Evolutionary conservation across 306 rosid species (phyloP).

Genomic region (Cucumis sativus): Cucumber_9930_V3 NC_026655.2:29549001-29549500

Average conservation of each 20-base stretch:
- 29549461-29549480: background rate
- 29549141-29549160: too few relatives aligned
- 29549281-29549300: too few relatives aligned
- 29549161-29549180: too few relatives aligned
- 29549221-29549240: too few relatives aligned
- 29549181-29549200: too few relatives aligned
- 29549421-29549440: background rate
- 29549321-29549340: too few relatives aligned
- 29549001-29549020: conserved; percentile 69
- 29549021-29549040: conserved; percentile 53
- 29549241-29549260: too few relatives aligned
- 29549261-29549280: too few relatives aligned
- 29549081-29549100: background rate
- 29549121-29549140: too few relatives aligned
- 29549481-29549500: background rate
- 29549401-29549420: background rate
- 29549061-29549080: conserved; percentile 28
- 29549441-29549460: background rate
- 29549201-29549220: too few relatives aligned
- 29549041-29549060: conserved; percentile 66
- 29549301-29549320: too few relatives aligned
- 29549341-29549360: background rate
- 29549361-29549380: background rate
- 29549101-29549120: too few relatives aligned
- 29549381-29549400: background rate